Evolutionary conservation across 2,329 filamentous ascomycete species (phyloP).

Genomic region (Sporothrix curviconia): DNA sequence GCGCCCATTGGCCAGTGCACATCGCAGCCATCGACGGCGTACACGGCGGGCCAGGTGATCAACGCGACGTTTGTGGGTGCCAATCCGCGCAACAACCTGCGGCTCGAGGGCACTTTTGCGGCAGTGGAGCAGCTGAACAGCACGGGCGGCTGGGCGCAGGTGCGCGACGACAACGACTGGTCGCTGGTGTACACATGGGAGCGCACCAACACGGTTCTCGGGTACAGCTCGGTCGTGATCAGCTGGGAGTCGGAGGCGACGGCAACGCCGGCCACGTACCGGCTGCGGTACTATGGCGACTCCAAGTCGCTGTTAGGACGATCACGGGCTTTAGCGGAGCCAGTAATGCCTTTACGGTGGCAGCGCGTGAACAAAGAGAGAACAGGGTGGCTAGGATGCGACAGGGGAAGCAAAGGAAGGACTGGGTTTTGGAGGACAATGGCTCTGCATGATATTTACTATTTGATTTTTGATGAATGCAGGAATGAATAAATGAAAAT

Average conservation of each 20-base stretch:
- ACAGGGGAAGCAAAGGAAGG: not conserved
- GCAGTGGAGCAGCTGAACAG: conserved; percentile 59
- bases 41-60: conserved; percentile 52
- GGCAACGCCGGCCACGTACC: conserved; percentile 57
- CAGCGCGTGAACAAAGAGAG: not conserved
- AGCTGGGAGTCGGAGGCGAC: conserved; percentile 69
- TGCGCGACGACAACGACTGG: conserved; percentile 79
- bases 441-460: not conserved
- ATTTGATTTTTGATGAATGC: not conserved
- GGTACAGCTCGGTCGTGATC: conserved; percentile 68
- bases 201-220: conserved; percentile 61
- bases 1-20: conserved; percentile 58
- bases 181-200: conserved; percentile 73
- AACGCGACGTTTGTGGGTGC: conserved; percentile 71
- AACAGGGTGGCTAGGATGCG: no score
- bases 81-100: conserved; percentile 81
- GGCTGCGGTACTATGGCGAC: conserved; percentile 77
- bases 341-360: conserved; percentile 26
- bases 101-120: conserved; percentile 69
- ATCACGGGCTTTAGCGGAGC: conserved; percentile 43
- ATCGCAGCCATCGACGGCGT: conserved; percentile 44
- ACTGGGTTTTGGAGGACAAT: no score
- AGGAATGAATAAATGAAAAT: not conserved
- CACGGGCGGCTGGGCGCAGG: conserved; percentile 49
- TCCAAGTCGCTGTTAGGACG: conserved; percentile 58